phyloP scores from a whole-genome alignment of 1,284 basidiomycete genomes.

The Porphyrellus sp. region DNA sequence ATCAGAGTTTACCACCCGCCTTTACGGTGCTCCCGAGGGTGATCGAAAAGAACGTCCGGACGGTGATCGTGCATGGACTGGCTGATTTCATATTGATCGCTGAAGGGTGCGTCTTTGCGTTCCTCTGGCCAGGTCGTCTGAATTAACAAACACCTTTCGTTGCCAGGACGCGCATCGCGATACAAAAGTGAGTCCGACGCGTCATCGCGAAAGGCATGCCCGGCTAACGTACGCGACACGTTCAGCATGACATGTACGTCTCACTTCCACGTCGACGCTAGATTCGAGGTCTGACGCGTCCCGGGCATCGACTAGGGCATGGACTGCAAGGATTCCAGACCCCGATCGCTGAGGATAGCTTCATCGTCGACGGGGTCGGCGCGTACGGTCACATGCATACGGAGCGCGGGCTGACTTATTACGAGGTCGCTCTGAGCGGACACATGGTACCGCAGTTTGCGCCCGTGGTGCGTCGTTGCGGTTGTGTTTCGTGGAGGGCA shows the following conservation, averaged over 20 bases:
- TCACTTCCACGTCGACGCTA: neutral
- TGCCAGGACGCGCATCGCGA: slow-evolving; percentile 48
- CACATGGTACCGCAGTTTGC: slow-evolving; percentile 74
- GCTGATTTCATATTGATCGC: slow-evolving; percentile 70
- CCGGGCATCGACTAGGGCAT: slow-evolving; percentile 43
- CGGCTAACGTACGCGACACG: neutral
- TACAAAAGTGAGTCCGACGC: slow-evolving; percentile 57
- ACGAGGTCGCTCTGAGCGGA: slow-evolving; percentile 62
- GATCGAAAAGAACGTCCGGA: slow-evolving; percentile 70
- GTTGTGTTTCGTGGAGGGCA: neutral
- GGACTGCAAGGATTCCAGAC: slow-evolving; percentile 71
- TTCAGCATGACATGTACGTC: slow-evolving; percentile 67
- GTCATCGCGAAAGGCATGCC: neutral
- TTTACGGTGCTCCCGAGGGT: slow-evolving; percentile 67
- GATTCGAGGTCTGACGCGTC: neutral
- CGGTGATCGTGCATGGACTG: slow-evolving; percentile 69
- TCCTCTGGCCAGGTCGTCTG: no score
- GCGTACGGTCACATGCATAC: slow-evolving; percentile 60
- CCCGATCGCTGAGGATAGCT: slow-evolving; percentile 60
- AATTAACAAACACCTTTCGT: no score
- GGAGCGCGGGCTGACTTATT: slow-evolving; percentile 65
- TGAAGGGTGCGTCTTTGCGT: slow-evolving; percentile 61
- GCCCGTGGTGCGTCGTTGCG: slow-evolving; percentile 52
- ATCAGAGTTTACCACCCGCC: slow-evolving; percentile 58
- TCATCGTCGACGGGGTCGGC: slow-evolving; percentile 67